Evolutionary conservation across 2,329 filamentous ascomycete species (phyloP).

Genomic region (Penicillium sp.): DNA sequence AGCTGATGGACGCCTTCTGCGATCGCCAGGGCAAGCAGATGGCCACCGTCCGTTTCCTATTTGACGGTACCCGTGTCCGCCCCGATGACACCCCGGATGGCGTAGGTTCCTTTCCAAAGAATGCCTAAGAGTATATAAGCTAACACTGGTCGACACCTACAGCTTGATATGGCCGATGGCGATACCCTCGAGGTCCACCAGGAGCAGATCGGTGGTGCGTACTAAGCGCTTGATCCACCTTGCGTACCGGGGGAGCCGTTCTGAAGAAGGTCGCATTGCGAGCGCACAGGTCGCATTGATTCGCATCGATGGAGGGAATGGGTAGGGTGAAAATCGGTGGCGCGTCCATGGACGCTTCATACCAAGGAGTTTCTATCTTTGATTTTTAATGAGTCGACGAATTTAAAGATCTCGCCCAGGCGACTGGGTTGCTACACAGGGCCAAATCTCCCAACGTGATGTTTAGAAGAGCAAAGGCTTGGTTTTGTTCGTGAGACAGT

Average conservation of each 20-base stretch:
- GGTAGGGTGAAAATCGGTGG: neutral
- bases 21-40: conserved; percentile 88
- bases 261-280: too few relatives aligned
- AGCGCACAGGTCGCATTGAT: neutral
- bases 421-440: conserved; percentile 10
- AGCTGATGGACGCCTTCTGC: conserved; percentile 97
- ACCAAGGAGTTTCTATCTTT: conserved; percentile 11
- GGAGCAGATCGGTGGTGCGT: conserved; percentile 82
- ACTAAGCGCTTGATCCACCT: conserved; percentile 3
- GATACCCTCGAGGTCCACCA: conserved; percentile 97
- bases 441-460: neutral
- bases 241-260: too few relatives aligned
- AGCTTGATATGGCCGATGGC: conserved; percentile 97
- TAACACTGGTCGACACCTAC: conserved; percentile 10
- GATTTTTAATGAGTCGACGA: conserved; percentile 24
- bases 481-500: neutral
- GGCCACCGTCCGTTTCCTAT: conserved; percentile 84
- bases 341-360: conserved; percentile 5
- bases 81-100: conserved; percentile 85
- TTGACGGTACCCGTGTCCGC: conserved; percentile 91
- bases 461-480: neutral
- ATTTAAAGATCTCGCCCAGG: conserved; percentile 15
- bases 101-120: conserved; percentile 56
- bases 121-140: neutral
- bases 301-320: neutral